Evolutionary conservation across 2,329 filamentous ascomycete genomes (phyloP).

Genomic region (Teratosphaeria destructans): DNA sequence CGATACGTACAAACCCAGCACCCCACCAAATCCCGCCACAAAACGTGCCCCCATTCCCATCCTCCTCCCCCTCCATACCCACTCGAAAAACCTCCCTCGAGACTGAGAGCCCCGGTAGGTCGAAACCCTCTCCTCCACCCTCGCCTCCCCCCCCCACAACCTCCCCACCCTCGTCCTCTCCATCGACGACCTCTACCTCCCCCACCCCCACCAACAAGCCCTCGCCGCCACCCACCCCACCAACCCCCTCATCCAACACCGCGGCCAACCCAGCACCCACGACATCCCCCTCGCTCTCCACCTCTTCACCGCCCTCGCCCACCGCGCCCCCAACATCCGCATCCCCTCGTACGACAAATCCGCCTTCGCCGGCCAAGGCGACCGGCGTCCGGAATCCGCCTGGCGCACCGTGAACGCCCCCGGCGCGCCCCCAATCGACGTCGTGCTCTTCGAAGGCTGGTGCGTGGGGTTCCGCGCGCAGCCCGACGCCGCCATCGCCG

Average conservation of each 20-base stretch:
- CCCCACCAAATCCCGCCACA: not conserved
- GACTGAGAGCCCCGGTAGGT: slow-evolving; percentile 12
- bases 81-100: not conserved
- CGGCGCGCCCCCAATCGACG: slow-evolving; percentile 39
- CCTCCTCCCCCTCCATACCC: not conserved
- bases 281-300: slow-evolving; percentile 55
- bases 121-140: slow-evolving; percentile 46
- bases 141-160: slow-evolving; percentile 47
- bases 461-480: slow-evolving; percentile 72
- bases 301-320: slow-evolving; percentile 52
- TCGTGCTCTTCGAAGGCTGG: slow-evolving; percentile 84
- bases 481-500: slow-evolving; percentile 42
- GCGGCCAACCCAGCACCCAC: slow-evolving; percentile 77
- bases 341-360: slow-evolving; percentile 81
- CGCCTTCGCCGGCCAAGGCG: slow-evolving; percentile 62
- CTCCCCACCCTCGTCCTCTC: slow-evolving; percentile 62
- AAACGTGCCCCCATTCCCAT: not conserved
- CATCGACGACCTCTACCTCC: slow-evolving; percentile 83
- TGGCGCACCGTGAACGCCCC: slow-evolving; percentile 52
- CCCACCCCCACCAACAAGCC: slow-evolving; percentile 54
- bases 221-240: slow-evolving; percentile 55
- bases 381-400: slow-evolving; percentile 51
- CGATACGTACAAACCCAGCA: not conserved
- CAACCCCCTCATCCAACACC: slow-evolving; percentile 69
- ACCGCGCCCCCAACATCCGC: slow-evolving; percentile 39